A percentile compares a stretch with the other conserved stretches of the same genome.
Evolutionary conservation across 2,329 filamentous ascomycete species (phyloP).

Genomic region (Alternaria rosae): DNA sequence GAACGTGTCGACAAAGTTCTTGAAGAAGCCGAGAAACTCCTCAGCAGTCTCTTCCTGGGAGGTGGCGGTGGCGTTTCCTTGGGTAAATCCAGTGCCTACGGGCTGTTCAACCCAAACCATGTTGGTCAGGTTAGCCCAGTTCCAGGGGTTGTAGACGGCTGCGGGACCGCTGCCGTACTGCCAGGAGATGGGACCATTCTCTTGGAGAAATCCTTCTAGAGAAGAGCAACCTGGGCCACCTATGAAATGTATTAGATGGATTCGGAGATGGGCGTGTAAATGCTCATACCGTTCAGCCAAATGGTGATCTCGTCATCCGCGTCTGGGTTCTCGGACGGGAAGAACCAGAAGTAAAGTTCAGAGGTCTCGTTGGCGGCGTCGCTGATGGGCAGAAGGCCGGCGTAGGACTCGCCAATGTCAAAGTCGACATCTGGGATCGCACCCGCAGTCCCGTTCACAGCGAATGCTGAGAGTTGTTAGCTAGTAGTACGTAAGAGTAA

Average conservation of each 20-base stretch:
- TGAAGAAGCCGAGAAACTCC: conserved; percentile 81
- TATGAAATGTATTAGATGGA: not conserved
- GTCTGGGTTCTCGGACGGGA: conserved; percentile 58
- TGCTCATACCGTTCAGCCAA: conserved; percentile 50
- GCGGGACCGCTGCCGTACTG: conserved; percentile 51
- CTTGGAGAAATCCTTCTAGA: conserved; percentile 58
- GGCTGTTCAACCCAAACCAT: conserved; percentile 79
- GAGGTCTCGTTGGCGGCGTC: conserved; percentile 56
- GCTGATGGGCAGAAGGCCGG: conserved; percentile 61
- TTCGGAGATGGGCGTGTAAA: not conserved
- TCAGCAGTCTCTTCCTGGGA: conserved; percentile 71
- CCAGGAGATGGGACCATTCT: conserved; percentile 58
- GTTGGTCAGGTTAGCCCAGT: conserved; percentile 68
- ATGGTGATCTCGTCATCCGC: conserved; percentile 60
- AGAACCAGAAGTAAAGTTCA: conserved; percentile 64
- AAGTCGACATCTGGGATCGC: conserved; percentile 58
- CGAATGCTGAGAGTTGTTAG: conserved; percentile 39
- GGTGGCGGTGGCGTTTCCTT: conserved; percentile 68
- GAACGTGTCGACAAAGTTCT: conserved; percentile 78
- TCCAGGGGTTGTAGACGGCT: conserved; percentile 54
- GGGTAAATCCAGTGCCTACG: conserved; percentile 71
- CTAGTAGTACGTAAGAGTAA: not conserved
- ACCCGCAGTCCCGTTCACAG: conserved; percentile 48
- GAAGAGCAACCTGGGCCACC: conserved; percentile 56
- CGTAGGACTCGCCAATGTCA: conserved; percentile 55